These are phyloP conservation scores for Aspergillus cejpii DNA, from an alignment of 2,329 filamentous ascomycete genomes.

Conservation along the genomic window DNA sequence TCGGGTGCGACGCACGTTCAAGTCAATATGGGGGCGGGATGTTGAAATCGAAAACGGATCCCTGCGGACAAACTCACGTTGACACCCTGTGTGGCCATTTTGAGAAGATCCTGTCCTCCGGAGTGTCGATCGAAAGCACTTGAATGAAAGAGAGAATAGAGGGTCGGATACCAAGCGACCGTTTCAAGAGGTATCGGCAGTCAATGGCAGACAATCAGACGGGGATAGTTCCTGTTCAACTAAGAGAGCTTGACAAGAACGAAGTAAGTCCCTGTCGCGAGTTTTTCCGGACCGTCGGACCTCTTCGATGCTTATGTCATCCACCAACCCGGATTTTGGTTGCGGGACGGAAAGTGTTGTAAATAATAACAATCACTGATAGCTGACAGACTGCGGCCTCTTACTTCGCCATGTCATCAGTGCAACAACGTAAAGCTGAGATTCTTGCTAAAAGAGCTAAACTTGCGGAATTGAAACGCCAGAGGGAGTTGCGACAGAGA, in stretches of 20 bases:
- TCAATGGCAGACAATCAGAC: conserved; percentile 35
- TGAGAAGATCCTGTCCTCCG: conserved; percentile 41
- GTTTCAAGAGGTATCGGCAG: conserved; percentile 30
- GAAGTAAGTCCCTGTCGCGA: conserved; percentile 39
- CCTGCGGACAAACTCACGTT: conserved; percentile 49
- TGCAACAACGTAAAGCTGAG: conserved; percentile 80
- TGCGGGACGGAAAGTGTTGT: conserved; percentile 13
- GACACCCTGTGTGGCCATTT: conserved; percentile 62
- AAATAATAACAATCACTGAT: conserved; percentile 16
- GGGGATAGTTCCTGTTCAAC: conserved; percentile 16
- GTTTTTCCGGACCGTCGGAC: conserved; percentile 38
- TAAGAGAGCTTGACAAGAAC: conserved; percentile 25
- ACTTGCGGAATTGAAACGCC: conserved; percentile 89
- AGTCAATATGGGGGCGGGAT: conserved; percentile 14
- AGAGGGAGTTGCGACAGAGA: conserved; percentile 74
- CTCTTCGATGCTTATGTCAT: conserved; percentile 37
- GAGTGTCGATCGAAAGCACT: conserved; percentile 37
- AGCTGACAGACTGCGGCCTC: not conserved
- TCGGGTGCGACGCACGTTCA: conserved; percentile 8
- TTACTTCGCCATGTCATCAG: conserved; percentile 26
- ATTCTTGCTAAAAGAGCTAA: conserved; percentile 95
- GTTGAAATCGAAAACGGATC: conserved; percentile 9
- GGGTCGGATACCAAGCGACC: conserved; percentile 26
- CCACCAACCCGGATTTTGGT: conserved; percentile 15
- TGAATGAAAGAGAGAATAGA: conserved; percentile 25